Conservation (phyloP, 768 basidiomycete genomes). For the Saitozyma sp. region DNA sequence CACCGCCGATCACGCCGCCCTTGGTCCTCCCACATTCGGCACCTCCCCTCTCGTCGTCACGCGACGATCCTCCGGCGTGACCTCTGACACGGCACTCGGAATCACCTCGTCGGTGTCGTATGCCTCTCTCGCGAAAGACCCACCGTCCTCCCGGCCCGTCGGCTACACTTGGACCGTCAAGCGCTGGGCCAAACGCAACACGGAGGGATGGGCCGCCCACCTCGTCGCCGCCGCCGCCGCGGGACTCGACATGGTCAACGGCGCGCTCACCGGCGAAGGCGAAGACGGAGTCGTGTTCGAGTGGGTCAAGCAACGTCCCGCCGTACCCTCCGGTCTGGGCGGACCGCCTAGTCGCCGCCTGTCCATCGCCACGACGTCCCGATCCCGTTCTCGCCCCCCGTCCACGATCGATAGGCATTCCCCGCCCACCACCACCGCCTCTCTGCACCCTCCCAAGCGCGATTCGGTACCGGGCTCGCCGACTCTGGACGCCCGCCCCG, state of each 20-base stretch:
- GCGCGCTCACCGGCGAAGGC: slow-evolving; percentile 17
- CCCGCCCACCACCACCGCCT: background rate
- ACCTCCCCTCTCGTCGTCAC: slow-evolving; percentile 36
- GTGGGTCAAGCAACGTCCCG: slow-evolving; percentile 37
- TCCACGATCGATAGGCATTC: background rate
- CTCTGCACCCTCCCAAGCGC: slow-evolving; percentile 5
- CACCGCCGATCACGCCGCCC: background rate
- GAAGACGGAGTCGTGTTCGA: slow-evolving; percentile 50
- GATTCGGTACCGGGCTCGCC: slow-evolving; percentile 17
- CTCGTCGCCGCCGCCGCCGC: slow-evolving; percentile 37
- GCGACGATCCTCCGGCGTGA: slow-evolving; percentile 20
- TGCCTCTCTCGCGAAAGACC: no score
- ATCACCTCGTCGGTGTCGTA: background rate
- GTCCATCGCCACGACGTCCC: slow-evolving; percentile 6
- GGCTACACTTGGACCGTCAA: slow-evolving; percentile 49
- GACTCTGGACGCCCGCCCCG: slow-evolving; percentile 25
- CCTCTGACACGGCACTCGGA: slow-evolving; percentile 11
- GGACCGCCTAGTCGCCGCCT: slow-evolving; percentile 12
- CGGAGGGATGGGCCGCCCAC: slow-evolving; percentile 41
- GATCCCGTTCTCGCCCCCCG: slow-evolving; percentile 15
- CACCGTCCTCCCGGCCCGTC: slow-evolving; percentile 32
- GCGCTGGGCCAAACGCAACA: slow-evolving; percentile 45
- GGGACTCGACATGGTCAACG: slow-evolving; percentile 28
- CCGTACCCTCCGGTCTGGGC: background rate
- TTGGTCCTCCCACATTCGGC: slow-evolving; percentile 45